These are phyloP conservation scores for Candida oleophila DNA, from an alignment of 805 yeast species.

Conservation along the genomic window DNA sequence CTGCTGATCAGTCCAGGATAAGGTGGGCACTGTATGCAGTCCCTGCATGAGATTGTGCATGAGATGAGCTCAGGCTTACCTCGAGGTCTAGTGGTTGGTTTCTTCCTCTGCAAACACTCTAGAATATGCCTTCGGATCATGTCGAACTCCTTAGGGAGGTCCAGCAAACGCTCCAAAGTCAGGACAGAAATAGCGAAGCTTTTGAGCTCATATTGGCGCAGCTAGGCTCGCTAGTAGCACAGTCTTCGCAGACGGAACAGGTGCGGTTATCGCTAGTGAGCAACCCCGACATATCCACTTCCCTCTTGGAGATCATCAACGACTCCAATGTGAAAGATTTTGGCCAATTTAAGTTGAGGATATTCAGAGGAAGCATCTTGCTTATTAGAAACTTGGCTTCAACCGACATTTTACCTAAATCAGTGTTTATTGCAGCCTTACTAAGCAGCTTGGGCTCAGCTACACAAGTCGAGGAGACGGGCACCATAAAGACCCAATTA, in stretches of 20 bases:
- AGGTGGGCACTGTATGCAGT: neutral
- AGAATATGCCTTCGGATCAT: neutral
- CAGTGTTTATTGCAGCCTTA: neutral
- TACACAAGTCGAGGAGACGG: neutral
- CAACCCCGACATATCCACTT: neutral
- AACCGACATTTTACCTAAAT: neutral
- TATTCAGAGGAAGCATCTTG: conserved; percentile 47
- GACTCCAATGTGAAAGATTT: neutral
- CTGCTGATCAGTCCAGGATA: no score
- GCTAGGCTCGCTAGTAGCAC: neutral
- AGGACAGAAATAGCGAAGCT: neutral
- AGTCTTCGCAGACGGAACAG: neutral
- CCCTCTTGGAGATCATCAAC: neutral
- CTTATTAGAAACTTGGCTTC: conserved; percentile 44
- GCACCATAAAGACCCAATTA: neutral
- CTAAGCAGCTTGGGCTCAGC: neutral
- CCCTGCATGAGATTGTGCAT: neutral
- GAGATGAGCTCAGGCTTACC: neutral
- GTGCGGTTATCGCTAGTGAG: neutral
- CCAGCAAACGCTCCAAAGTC: neutral
- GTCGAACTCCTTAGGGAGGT: neutral
- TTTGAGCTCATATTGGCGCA: neutral
- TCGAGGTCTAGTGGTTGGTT: neutral
- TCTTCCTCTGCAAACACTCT: neutral
- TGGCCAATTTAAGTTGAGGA: conserved; percentile 19